phyloP scores from a whole-genome alignment of 352 stramenopile genomes.

The Pythium dissotocum region DNA sequence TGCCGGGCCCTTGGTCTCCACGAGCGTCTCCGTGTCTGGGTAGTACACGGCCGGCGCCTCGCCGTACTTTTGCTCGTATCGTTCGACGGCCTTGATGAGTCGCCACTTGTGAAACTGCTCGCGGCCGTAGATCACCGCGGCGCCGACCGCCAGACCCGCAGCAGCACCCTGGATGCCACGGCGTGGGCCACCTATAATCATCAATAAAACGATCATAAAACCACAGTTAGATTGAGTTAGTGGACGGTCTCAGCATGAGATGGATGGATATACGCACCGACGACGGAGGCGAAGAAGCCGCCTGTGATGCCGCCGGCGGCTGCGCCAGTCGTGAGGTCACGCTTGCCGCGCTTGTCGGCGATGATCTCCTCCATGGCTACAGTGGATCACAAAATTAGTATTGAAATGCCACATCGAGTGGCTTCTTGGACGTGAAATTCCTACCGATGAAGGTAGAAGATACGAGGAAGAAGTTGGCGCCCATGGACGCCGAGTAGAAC shows the following conservation, averaged over 20 bases:
- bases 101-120: slow-evolving; percentile 82
- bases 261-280: slow-evolving; percentile 40
- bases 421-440: not conserved
- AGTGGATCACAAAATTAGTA: not conserved
- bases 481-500: slow-evolving; percentile 85
- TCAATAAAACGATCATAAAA: not conserved
- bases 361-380: slow-evolving; percentile 82
- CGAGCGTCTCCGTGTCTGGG: slow-evolving; percentile 54
- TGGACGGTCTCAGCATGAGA: not conserved
- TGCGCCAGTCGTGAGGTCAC: slow-evolving; percentile 59
- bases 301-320: slow-evolving; percentile 63
- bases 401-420: too few species aligned
- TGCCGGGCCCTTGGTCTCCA: slow-evolving; percentile 62
- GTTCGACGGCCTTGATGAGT: slow-evolving; percentile 66
- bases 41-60: slow-evolving; percentile 61
- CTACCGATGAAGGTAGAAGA: slow-evolving; percentile 85
- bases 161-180: slow-evolving; percentile 67
- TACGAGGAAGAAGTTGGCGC: slow-evolving; percentile 83
- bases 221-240: too few species aligned
- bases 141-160: slow-evolving; percentile 59
- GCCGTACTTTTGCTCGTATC: slow-evolving; percentile 83
- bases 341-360: slow-evolving; percentile 62
- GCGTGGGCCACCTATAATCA: slow-evolving; percentile 50
- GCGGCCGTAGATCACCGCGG: slow-evolving; percentile 58
- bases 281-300: slow-evolving; percentile 66